Evolutionary conservation across 2,329 filamentous ascomycete species (phyloP), one percentile per base, ranked within the genome.

Genomic region (Microcyclosporella mali): DNA sequence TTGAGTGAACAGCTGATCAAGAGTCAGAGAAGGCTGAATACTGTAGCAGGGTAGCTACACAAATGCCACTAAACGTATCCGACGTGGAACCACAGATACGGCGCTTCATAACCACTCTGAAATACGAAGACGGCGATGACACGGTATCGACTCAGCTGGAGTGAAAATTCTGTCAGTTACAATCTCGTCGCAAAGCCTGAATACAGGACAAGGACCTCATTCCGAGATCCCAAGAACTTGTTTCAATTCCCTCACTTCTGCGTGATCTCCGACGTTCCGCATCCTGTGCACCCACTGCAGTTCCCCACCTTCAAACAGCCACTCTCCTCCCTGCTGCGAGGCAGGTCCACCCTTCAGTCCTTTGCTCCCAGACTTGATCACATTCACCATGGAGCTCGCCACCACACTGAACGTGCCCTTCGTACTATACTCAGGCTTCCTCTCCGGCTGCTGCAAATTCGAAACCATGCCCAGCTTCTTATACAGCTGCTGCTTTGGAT

Each of bases 261-360:
- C 49, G 41, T 68, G 65, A 37, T 62, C 64, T 19, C 56, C 41
- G 10, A 59, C 61, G 29, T 60, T 57, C 33, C 51, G 45, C 65
- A 67, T 66, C 11, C 60, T 44, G 36, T 60, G 56, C 19, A 56
- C 59, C 58, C 60, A 67, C 29, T 56, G 53, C 25, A 66, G 37
- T 40, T 56, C 45, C 1, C 60, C 60, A 14, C 55, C 52, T 33
- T 62, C 51, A 48, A 65, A 66, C 34, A 67, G 32, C 41, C 59
- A 64, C 44, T 68, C 65, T 15, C 65, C 65, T 6, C 65, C 65
- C 32, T 66, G 62, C 38, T 50, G 47, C 15, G 29, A 36, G 11
- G 40, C 31, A 9, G 48, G 45, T 4, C 63, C 63, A n/a, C 53
- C 54, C 32, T 54, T 52, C 21, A 53, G n/a, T 6, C 30, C 30